phyloP scores from a whole-genome alignment of 2,329 filamentous ascomycete genomes.

The Monascus ruber region DNA sequence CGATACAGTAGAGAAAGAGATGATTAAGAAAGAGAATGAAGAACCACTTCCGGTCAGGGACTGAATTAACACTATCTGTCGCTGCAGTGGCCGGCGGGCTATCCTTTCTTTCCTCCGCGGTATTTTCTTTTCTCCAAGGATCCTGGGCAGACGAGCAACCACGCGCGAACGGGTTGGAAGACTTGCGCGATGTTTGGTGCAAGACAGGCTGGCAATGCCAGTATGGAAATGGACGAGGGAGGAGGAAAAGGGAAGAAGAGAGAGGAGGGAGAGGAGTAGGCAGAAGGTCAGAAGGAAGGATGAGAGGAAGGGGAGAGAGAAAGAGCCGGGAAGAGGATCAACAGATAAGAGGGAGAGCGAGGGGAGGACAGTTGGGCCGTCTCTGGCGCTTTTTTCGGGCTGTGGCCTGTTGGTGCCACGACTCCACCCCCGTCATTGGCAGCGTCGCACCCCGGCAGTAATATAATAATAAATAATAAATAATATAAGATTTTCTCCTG shows the following conservation, averaged over 20 bases:
- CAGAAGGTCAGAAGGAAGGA: conserved; percentile 3
- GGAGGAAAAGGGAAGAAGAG: conserved; percentile 2
- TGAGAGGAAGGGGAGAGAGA: conserved; percentile 6
- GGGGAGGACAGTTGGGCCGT: neutral
- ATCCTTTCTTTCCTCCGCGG: neutral
- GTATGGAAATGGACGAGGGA: conserved; percentile 3
- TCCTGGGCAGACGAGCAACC: neutral
- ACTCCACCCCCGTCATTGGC: too few species aligned
- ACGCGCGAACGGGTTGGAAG: neutral
- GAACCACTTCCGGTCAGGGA: neutral
- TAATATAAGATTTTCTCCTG: too few species aligned
- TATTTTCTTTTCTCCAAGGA: neutral
- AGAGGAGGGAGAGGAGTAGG: conserved; percentile 3
- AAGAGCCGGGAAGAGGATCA: conserved; percentile 13
- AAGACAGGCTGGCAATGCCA: conserved; percentile 9
- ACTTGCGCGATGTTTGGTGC: neutral
- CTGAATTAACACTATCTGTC: neutral
- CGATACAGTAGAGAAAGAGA: neutral
- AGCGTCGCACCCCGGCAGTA: too few species aligned
- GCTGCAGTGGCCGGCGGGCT: neutral
- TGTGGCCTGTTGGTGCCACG: too few species aligned
- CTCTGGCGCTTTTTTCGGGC: too few species aligned
- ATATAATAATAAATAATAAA: too few species aligned
- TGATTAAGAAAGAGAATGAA: neutral
- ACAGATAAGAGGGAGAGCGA: conserved; percentile 15